These are phyloP conservation scores for Suaeda aralocaspica DNA, from an alignment of 148 eudicot genomes.

Conservation along the genomic window DNA sequence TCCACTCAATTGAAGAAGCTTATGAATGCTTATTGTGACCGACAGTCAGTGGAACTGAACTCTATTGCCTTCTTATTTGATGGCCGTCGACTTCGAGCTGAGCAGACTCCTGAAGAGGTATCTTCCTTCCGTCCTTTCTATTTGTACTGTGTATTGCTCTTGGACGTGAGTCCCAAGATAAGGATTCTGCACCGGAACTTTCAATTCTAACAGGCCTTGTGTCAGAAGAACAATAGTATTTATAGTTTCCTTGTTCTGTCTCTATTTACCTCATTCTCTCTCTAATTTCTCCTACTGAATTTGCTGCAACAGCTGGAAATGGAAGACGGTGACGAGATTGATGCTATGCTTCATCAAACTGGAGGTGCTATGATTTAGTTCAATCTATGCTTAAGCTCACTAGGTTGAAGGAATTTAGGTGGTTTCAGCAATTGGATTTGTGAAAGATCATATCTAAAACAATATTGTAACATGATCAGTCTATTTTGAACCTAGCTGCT, in stretches of 20 bases:
- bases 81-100: conserved; percentile 54
- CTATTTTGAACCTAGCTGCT: background rate
- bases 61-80: conserved; percentile 61
- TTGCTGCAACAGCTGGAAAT: conserved; percentile 46
- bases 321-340: conserved; percentile 71
- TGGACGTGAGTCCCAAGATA: background rate
- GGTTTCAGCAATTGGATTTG: background rate
- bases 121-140: background rate
- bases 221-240: background rate
- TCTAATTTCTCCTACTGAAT: background rate
- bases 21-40: conserved; percentile 65
- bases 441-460: conserved; percentile 9
- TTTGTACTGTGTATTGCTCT: background rate
- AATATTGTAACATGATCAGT: background rate
- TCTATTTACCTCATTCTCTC: background rate
- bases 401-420: conserved; percentile 7
- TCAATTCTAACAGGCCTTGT: background rate
- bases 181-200: background rate
- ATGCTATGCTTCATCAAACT: conserved; percentile 65
- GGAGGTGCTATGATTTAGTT: conserved; percentile 38
- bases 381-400: background rate
- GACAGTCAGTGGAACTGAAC: conserved; percentile 52
- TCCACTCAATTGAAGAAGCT: conserved; percentile 61
- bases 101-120: conserved; percentile 74
- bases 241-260: background rate